phyloP scores from a whole-genome alignment of 257 asterid genomes.

The Euphrasia confusa region DNA sequence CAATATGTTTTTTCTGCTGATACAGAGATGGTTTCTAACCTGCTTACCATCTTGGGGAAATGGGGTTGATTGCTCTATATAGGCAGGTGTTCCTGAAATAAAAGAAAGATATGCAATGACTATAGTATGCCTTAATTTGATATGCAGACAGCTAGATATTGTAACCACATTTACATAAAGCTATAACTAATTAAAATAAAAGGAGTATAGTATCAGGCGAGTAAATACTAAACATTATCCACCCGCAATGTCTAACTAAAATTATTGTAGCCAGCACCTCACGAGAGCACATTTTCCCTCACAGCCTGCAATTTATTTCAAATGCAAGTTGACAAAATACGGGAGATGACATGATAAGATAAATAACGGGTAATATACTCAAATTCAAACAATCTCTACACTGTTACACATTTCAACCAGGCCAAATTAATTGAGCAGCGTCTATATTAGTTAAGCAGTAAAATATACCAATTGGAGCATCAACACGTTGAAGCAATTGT shows the following conservation, averaged over 20 bases:
- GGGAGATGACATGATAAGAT: too few species aligned
- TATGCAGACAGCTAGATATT: constrained; percentile 6
- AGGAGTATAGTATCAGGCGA: background rate
- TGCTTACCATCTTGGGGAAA: constrained; percentile 90
- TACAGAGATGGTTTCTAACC: constrained; percentile 44
- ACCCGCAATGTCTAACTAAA: background rate
- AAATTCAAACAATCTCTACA: constrained; percentile 18
- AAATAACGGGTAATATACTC: constrained; percentile 5
- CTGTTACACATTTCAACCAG: background rate
- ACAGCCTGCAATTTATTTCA: too few species aligned
- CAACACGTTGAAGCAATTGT: constrained; percentile 62
- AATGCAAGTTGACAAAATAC: too few species aligned
- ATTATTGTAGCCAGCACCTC: background rate
- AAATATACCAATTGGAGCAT: constrained; percentile 63
- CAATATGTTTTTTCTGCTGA: constrained; percentile 12
- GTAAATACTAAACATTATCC: background rate
- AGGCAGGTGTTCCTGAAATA: constrained; percentile 75
- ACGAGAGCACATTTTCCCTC: too few species aligned
- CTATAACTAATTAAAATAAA: background rate
- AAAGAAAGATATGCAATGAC: constrained; percentile 18
- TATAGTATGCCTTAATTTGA: constrained; percentile 20
- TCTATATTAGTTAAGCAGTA: constrained; percentile 19
- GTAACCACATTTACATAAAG: background rate
- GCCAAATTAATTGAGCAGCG: background rate
- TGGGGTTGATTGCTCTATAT: constrained; percentile 79